Conservation (phyloP, 129 eudicot genomes). For the Solidago caesia region DNA sequence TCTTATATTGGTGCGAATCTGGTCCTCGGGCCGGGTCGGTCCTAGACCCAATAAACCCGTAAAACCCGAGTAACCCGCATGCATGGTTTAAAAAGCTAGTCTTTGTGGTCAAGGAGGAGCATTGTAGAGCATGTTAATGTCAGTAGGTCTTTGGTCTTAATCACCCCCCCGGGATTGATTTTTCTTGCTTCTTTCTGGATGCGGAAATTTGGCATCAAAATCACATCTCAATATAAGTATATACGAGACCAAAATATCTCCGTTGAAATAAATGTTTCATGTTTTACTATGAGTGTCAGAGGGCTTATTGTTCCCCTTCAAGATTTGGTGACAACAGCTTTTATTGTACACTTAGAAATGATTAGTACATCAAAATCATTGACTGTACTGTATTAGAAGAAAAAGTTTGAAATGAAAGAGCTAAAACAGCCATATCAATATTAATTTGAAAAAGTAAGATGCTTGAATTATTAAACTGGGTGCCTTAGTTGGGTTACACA, state of each 20-base stretch:
- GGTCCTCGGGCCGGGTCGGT: no score
- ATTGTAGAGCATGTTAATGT: not conserved
- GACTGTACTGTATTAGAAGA: not conserved
- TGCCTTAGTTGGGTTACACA: no score
- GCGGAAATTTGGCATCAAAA: not conserved
- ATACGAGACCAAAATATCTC: not conserved
- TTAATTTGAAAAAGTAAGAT: not conserved
- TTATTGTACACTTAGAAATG: not conserved
- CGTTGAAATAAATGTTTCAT: not conserved
- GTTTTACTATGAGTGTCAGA: not conserved
- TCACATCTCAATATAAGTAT: not conserved
- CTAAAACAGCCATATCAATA: not conserved
- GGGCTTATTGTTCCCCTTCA: not conserved
- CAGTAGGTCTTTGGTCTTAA: not conserved
- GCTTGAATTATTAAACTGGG: not conserved
- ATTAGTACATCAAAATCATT: not conserved
- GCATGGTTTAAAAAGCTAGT: not conserved
- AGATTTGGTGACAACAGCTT: not conserved
- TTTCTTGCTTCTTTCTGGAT: not conserved
- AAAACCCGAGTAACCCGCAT: no score
- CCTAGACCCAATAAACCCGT: no score
- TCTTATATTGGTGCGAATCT: no score
- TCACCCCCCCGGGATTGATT: not conserved
- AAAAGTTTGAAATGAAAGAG: slow-evolving; percentile 2
- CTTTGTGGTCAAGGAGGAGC: not conserved